A percentile compares a stretch with the other conserved stretches of the same genome.
These are phyloP conservation scores for Lactifluus echinatus DNA, from an alignment of 768 basidiomycete species.

Conservation along the genomic window DNA sequence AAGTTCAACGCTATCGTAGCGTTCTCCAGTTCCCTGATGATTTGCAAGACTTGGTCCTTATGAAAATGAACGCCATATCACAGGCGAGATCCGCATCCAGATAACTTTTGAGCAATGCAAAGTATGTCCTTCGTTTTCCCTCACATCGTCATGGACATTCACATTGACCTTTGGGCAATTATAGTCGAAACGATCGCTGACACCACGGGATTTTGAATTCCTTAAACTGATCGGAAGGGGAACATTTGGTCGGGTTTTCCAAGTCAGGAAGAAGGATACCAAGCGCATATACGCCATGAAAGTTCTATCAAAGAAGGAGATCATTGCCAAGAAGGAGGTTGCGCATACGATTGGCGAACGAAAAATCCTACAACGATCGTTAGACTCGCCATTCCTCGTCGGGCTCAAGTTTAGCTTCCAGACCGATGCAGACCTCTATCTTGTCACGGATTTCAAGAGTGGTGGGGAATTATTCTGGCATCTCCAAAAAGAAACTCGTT, in stretches of 20 bases:
- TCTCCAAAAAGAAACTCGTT: constrained; percentile 89
- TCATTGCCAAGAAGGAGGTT: constrained; percentile 97
- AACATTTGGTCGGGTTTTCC: constrained; percentile 97
- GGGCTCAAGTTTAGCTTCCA: constrained; percentile 98
- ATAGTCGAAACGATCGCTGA: constrained; percentile 77
- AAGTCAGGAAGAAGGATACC: constrained; percentile 96
- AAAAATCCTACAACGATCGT: constrained; percentile 90
- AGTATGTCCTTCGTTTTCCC: constrained; percentile 40
- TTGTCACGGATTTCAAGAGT: constrained; percentile 98
- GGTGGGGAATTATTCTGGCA: constrained; percentile 99
- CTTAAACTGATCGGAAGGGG: constrained; percentile 97
- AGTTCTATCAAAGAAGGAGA: constrained; percentile 96
- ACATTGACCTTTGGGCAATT: background rate
- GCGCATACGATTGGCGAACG: constrained; percentile 99
- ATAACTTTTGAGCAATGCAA: constrained; percentile 89
- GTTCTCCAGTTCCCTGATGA: background rate
- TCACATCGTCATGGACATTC: background rate
- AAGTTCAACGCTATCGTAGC: constrained; percentile 29
- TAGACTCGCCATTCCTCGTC: constrained; percentile 94
- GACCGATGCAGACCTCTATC: constrained; percentile 88
- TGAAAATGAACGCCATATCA: constrained; percentile 67
- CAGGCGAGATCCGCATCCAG: constrained; percentile 91
- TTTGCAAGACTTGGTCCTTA: constrained; percentile 54
- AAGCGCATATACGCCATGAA: constrained; percentile 99
- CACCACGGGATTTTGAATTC: constrained; percentile 97